phyloP scores from a whole-genome alignment of 116 monocot species.

The Dioscorea cayenensis region DNA sequence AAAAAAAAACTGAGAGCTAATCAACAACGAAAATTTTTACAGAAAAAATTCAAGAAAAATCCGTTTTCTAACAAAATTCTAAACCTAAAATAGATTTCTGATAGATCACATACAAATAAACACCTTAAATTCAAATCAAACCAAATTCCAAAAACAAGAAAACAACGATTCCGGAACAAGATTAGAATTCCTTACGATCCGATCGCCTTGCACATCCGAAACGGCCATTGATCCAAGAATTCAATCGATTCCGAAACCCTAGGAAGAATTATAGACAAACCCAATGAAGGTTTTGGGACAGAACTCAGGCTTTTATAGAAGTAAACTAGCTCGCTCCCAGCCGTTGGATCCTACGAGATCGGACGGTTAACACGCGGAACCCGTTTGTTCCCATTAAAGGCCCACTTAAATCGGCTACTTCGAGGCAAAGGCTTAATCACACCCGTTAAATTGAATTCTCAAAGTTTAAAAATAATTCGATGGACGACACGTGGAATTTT shows the following conservation, averaged over 20 bases:
- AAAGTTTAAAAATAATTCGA: not conserved
- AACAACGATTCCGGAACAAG: not conserved
- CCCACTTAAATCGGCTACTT: not conserved
- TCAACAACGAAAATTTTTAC: too few relatives aligned
- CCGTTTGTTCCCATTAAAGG: not conserved
- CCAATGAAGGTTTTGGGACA: not conserved
- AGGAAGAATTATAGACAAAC: too few relatives aligned
- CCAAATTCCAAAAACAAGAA: not conserved
- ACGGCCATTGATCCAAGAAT: constrained; percentile 13
- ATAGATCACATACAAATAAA: too few relatives aligned
- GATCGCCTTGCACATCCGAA: constrained; percentile 4
- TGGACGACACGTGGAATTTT: not conserved
- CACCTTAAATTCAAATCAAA: not conserved
- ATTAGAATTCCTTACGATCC: constrained; percentile 15
- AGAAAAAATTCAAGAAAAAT: too few relatives aligned
- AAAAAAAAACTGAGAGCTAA: too few relatives aligned
- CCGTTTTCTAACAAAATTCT: not conserved
- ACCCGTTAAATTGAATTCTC: not conserved
- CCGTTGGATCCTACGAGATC: not conserved
- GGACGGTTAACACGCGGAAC: not conserved
- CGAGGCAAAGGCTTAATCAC: not conserved
- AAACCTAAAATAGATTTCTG: not conserved
- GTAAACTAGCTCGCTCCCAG: not conserved
- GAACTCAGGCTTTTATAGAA: not conserved
- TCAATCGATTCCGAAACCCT: constrained; percentile 1